phyloP scores from a whole-genome alignment of 805 yeast genomes.

The Teunomyces panamensis region DNA sequence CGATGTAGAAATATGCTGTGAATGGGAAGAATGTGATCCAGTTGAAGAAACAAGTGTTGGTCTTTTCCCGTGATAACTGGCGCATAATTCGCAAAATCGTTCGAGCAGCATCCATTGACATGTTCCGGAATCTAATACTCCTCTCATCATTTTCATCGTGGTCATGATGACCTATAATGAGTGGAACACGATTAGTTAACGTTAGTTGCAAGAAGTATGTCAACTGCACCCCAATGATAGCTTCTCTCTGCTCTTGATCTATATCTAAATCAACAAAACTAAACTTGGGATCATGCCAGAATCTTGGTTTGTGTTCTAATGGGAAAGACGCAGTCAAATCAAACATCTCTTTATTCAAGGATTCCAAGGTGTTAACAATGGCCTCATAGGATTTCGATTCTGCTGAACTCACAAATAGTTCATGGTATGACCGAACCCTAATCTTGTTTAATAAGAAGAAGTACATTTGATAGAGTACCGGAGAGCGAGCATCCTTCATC shows the following conservation, averaged over 20 bases:
- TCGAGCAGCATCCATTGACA: conserved; percentile 35
- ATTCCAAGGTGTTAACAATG: conserved; percentile 19
- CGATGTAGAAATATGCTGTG: conserved; percentile 23
- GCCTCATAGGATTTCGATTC: conserved; percentile 16
- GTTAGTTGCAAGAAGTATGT: conserved; percentile 34
- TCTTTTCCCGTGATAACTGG: conserved; percentile 16
- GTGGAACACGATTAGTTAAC: conserved; percentile 35
- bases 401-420: conserved; percentile 31
- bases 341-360: conserved; percentile 28
- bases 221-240: conserved; percentile 23
- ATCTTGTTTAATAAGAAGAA: conserved; percentile 22
- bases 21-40: conserved; percentile 34
- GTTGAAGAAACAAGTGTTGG: conserved; percentile 23
- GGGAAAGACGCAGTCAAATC: conserved; percentile 18
- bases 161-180: conserved; percentile 11
- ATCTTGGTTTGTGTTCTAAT: conserved; percentile 24
- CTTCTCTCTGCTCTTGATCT: conserved; percentile 7
- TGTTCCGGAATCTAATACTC: conserved; percentile 21
- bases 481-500: neutral
- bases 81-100: conserved; percentile 29
- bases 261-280: conserved; percentile 1
- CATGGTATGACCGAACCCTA: conserved; percentile 27
- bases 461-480: conserved; percentile 4
- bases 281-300: conserved; percentile 33
- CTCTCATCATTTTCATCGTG: conserved; percentile 15